Base-by-base conservation (phyloP, 257 asterid genomes). In the Paraleonurus japonicus region DNA sequence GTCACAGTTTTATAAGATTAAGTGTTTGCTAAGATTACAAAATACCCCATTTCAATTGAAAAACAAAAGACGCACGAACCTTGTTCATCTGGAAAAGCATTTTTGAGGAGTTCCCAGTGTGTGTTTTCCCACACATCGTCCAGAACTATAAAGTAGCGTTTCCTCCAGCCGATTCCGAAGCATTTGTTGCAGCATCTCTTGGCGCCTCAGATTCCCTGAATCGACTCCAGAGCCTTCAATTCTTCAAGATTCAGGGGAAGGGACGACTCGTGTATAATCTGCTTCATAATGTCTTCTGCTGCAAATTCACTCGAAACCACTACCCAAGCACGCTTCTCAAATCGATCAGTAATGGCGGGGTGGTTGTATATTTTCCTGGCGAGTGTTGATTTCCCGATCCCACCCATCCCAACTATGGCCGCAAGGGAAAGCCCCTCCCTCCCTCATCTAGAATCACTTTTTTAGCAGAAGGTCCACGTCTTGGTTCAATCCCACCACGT, bases 401-500 rank as follows among this genome's bases (percentile, higher is more conserved):
- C 12, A 1, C 12, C 12, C 43, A 35, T 35, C 2, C 81, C 81
- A 4, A 39, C 81, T 1, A 77, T 55, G 7, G 69, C 20, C 2
- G 67, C 68, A 4, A 65, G 4, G 11, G 68, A 20, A 2, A 60
- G 68, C 28, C 69, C 39, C 11, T 3, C 17, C 19, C 4, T 23
- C 32, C 4, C 63, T 61, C 64, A 47, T 41, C 28, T 30, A 78
- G 5, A 15, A 78, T 19, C 7, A 48, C 41, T 3, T 28, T 58
- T 37, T 9, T 4, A 72, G 24, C 1, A 78, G n/a, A 13, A 57
- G 26, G 0, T 11, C 13, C 62, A 51, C 71, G 17, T 72, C 71
- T 19, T 60, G 15, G 2, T 72, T 61, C 50, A 77, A 51, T 41
- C 57, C 81, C 41, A 70, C 72, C 13, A 24, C 26, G 16, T 37